Evolutionary conservation across 148 eudicot species (phyloP).

Genomic region (Silene latifolia): DNA sequence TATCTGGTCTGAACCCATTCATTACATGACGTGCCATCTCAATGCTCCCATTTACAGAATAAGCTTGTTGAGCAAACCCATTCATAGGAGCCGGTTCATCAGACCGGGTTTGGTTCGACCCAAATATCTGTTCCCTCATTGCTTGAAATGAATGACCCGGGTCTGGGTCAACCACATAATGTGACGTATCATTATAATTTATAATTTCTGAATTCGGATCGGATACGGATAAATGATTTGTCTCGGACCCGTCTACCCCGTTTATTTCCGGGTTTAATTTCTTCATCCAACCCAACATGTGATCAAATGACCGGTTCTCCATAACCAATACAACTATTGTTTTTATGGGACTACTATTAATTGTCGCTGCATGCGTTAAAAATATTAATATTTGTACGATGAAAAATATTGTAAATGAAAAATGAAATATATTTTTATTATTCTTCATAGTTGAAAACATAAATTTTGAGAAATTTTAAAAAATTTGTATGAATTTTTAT

Average conservation of each 20-base stretch:
- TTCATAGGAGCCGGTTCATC: constrained; percentile 56
- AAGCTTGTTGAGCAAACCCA: constrained; percentile 76
- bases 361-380: constrained; percentile 9
- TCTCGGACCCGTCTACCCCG: constrained; percentile 65
- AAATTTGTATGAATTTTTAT: not conserved
- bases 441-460: constrained; percentile 12
- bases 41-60: constrained; percentile 40
- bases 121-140: constrained; percentile 75
- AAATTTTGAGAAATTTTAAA: not conserved
- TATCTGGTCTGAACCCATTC: constrained; percentile 64
- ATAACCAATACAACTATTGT: constrained; percentile 66
- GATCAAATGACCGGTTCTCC: constrained; percentile 91
- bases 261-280: constrained; percentile 57
- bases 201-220: constrained; percentile 44
- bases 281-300: constrained; percentile 90
- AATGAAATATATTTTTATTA: not conserved
- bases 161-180: constrained; percentile 73
- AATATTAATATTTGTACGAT: constrained; percentile 19
- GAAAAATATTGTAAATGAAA: constrained; percentile 1
- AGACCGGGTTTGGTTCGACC: constrained; percentile 47
- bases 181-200: constrained; percentile 46
- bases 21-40: constrained; percentile 67
- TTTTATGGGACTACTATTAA: constrained; percentile 41
- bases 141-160: constrained; percentile 92
- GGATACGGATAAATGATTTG: constrained; percentile 41